These are phyloP conservation scores for Podaxis sp. DNA, from an alignment of 768 basidiomycete species.

Conservation along the genomic window DNA sequence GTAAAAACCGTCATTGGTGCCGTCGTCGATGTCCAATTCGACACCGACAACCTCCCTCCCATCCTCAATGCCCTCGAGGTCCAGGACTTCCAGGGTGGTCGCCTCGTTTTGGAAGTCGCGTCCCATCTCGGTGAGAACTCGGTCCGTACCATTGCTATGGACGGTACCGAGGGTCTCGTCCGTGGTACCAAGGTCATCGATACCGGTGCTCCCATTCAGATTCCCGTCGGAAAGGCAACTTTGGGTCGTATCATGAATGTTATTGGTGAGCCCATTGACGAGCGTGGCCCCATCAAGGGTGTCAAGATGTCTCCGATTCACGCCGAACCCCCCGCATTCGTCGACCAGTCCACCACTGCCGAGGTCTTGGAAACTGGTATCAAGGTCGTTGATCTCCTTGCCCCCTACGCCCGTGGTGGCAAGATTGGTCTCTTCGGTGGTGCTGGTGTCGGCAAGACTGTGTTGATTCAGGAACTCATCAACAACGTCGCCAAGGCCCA, in stretches of 20 bases:
- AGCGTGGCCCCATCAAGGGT: constrained; percentile 98
- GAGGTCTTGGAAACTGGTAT: constrained; percentile 99
- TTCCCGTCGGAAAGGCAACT: constrained; percentile 92
- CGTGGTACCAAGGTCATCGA: constrained; percentile 97
- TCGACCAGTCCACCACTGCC: constrained; percentile 98
- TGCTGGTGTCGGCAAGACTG: constrained; percentile 99
- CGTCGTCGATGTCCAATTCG: constrained; percentile 99
- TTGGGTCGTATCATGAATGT: constrained; percentile 99
- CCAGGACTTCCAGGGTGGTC: constrained; percentile 89
- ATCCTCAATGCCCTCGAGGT: constrained; percentile 99
- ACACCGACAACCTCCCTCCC: constrained; percentile 90
- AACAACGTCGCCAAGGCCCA: constrained; percentile 99
- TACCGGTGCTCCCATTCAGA: constrained; percentile 94
- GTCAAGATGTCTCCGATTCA: constrained; percentile 92
- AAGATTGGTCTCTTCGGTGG: constrained; percentile 99
- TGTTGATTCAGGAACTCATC: constrained; percentile 99
- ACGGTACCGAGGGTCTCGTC: constrained; percentile 99
- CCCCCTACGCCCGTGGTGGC: constrained; percentile 99
- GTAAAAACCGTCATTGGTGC: constrained; percentile 99
- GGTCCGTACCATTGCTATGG: constrained; percentile 99
- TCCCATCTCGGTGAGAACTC: constrained; percentile 99
- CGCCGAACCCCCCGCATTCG: constrained; percentile 95
- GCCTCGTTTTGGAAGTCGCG: constrained; percentile 98
- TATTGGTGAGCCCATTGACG: constrained; percentile 99
- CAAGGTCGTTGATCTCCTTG: constrained; percentile 99